Percentiles rank a stretch among this genome's conserved stretches.
Conservation (phyloP, 495 filamentous ascomycete species). For the Wilcoxina mikolae region DNA sequence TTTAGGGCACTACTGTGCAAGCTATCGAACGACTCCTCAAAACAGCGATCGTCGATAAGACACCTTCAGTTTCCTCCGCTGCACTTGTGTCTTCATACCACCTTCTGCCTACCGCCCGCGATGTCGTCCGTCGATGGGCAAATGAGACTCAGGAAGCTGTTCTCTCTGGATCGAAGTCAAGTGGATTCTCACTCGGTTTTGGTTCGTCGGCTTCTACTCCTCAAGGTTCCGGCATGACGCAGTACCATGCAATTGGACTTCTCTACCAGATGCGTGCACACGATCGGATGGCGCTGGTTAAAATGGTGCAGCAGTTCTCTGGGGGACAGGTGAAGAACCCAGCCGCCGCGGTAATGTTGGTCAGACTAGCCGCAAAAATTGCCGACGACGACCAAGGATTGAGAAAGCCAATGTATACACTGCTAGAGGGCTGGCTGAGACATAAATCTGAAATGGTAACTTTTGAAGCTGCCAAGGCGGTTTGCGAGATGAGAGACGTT, state of each 20-base stretch:
- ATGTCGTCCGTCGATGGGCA: slow-evolving; percentile 95
- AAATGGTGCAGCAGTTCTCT: slow-evolving; percentile 98
- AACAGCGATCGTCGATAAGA: slow-evolving; percentile 98
- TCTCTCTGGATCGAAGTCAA: slow-evolving; percentile 69
- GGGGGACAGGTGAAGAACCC: slow-evolving; percentile 86
- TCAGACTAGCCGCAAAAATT: slow-evolving; percentile 83
- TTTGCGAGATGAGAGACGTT: slow-evolving; percentile 85
- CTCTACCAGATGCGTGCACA: slow-evolving; percentile 96
- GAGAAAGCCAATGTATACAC: slow-evolving; percentile 83
- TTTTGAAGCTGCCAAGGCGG: slow-evolving; percentile 96
- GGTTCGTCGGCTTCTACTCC: slow-evolving; percentile 40
- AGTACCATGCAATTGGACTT: slow-evolving; percentile 96
- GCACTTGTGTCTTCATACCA: slow-evolving; percentile 97
- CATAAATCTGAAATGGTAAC: slow-evolving; percentile 99
- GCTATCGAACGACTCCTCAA: slow-evolving; percentile 97
- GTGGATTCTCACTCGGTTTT: slow-evolving; percentile 80
- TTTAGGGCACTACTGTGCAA: slow-evolving; percentile 83
- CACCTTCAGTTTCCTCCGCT: slow-evolving; percentile 90
- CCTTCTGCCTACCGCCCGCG: slow-evolving; percentile 84
- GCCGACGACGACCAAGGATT: slow-evolving; percentile 83
- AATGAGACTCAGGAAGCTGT: slow-evolving; percentile 97
- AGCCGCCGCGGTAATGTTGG: slow-evolving; percentile 78
- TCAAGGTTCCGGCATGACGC: slow-evolving; percentile 59
- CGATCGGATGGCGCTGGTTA: slow-evolving; percentile 96
- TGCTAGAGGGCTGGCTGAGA: slow-evolving; percentile 89